These are phyloP conservation scores for Solanum hybrid DNA, from an alignment of 305 asterid species.

Conservation along the genomic window DNA sequence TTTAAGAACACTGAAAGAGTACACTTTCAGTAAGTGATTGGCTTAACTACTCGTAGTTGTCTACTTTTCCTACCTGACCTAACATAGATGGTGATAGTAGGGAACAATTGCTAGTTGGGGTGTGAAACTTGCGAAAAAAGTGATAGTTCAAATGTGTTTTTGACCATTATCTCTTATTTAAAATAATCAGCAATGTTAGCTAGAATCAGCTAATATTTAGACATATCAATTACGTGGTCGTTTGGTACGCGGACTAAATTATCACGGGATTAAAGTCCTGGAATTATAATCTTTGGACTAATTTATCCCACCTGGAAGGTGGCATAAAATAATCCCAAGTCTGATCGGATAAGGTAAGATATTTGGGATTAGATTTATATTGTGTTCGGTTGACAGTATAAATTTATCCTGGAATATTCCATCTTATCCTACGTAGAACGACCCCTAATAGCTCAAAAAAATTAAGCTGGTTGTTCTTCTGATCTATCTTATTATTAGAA, in stretches of 20 bases:
- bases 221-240: background rate
- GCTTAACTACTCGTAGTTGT: background rate
- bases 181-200: background rate
- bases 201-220: background rate
- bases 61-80: background rate
- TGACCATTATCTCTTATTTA: background rate
- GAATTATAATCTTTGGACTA: background rate
- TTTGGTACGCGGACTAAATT: background rate
- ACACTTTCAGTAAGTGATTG: background rate
- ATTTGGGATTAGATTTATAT: background rate
- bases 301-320: background rate
- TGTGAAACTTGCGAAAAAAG: background rate
- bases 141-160: background rate
- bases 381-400: background rate
- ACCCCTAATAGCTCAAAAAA: background rate
- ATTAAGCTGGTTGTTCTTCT: background rate
- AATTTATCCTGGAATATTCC: background rate
- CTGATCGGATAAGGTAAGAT: background rate
- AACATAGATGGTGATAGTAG: background rate
- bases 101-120: background rate
- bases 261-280: background rate
- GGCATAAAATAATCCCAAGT: background rate
- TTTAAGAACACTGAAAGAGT: background rate
- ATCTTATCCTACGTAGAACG: background rate
- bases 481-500: background rate